phyloP scores from a whole-genome alignment of 2,329 filamentous ascomycete genomes.

The Rhinocladiella mackenziei region DNA sequence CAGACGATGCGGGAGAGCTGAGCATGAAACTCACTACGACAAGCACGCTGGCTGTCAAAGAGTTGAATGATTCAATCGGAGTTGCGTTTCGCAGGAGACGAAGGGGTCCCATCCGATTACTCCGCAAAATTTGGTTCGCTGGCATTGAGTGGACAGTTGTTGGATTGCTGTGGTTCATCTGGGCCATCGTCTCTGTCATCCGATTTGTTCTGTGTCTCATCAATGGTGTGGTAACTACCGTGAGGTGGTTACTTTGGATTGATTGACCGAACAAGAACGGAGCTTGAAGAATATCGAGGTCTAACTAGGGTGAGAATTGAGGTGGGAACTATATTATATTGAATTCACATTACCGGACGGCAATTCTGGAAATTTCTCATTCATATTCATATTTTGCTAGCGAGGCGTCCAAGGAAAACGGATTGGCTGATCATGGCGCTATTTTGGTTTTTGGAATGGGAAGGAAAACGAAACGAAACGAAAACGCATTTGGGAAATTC shows the following conservation, averaged over 20 bases:
- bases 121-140: conserved; percentile 72
- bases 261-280: neutral
- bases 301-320: too few relatives aligned
- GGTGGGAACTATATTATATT: too few relatives aligned
- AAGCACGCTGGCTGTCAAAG: conserved; percentile 75
- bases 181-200: conserved; percentile 78
- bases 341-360: too few relatives aligned
- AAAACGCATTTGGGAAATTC: too few relatives aligned
- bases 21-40: conserved; percentile 70
- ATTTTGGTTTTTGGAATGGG: too few relatives aligned
- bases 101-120: conserved; percentile 63
- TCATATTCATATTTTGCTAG: too few relatives aligned
- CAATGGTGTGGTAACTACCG: conserved; percentile 54
- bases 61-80: conserved; percentile 70
- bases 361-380: too few relatives aligned
- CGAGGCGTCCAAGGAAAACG: too few relatives aligned
- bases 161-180: conserved; percentile 89
- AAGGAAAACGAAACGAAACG: too few relatives aligned
- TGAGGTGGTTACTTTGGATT: conserved; percentile 83
- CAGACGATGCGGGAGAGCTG: conserved; percentile 76
- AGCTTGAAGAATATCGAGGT: too few relatives aligned
- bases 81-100: conserved; percentile 66
- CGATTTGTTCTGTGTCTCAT: conserved; percentile 62
- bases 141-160: conserved; percentile 83
- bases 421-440: too few relatives aligned